Conservation (phyloP, 441 rosid species). For the Euphorbia celastroides region DNA sequence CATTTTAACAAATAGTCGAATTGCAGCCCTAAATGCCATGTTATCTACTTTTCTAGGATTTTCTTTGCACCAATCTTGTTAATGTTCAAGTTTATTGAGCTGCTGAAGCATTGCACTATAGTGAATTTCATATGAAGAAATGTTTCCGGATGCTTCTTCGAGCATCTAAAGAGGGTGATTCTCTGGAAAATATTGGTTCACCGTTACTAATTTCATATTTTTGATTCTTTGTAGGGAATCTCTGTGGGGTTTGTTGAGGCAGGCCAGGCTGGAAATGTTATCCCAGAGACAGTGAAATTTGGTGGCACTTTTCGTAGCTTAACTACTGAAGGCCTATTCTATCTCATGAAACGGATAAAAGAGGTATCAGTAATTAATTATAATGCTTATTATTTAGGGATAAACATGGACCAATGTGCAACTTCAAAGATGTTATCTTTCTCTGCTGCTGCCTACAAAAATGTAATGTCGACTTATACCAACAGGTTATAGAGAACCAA, state of each 20-base stretch:
- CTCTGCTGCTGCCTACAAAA: not conserved
- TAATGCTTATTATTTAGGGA: not conserved
- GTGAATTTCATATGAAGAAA: not conserved
- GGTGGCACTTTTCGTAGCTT: slow-evolving; percentile 47
- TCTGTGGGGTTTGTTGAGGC: slow-evolving; percentile 35
- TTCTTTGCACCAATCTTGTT: not conserved
- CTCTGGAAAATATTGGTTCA: not conserved
- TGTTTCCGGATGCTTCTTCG: not conserved
- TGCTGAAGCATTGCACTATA: not conserved
- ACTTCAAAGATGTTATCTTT: not conserved
- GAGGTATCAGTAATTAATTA: slow-evolving; percentile 28
- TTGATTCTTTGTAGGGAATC: slow-evolving; percentile 22
- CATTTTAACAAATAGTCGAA: not conserved
- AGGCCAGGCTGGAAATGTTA: slow-evolving; percentile 41
- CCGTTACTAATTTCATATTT: not conserved
- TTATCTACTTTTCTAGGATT: not conserved
- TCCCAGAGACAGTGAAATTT: slow-evolving; percentile 39
- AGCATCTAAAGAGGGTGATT: not conserved
- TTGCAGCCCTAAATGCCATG: not conserved
- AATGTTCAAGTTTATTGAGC: not conserved
- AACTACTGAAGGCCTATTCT: slow-evolving; percentile 34
- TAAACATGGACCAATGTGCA: not conserved
- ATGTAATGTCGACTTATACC: not conserved
- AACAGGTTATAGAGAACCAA: slow-evolving; percentile 22
- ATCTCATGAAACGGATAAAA: slow-evolving; percentile 35